Evolutionary conservation across 2,329 filamentous ascomycete genomes (phyloP), one percentile per base, ranked within the genome.

Genomic region (Ophiocordyceps camponoti-leonardi): DNA sequence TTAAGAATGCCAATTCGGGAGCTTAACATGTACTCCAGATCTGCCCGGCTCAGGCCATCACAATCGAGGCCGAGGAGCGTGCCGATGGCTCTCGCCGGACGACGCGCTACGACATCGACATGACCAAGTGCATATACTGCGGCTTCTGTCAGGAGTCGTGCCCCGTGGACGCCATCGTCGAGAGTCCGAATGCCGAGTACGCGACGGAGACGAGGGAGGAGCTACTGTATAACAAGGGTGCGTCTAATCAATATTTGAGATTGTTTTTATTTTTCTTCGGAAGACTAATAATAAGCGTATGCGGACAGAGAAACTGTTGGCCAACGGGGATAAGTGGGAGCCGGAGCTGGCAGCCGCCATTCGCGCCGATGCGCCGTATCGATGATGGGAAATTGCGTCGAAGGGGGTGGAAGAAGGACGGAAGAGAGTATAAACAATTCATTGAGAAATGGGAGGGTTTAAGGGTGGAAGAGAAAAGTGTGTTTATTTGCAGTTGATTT

Each of bases 121-220:
- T 98, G 92, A 96, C 92, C 60, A 98, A 98, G 76, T 98, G 92
- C 72, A 98, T 98, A 67, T 98, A 96, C 79, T 96, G 92, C 65
- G 92, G 92, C 44, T 93, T 94, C 71, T 96, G 92, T 77, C 90
- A 95, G 72, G 92, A 98, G 73, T 94, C 86, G 53, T 98, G 92
- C 70, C 92, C 92, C 41, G 92, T 98, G 46, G 92, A 98, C 67
- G 92, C 92, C 49, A 98, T 77, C 53, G 75, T 79, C 46, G 75
- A 78, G 64, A 74, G 69, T 43, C 75, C 75, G 53, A 78, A 78
- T 54, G 73, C 74, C 54, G 75, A 79, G 61, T 78, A 79, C 55
- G 68, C 73, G 40, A 78, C 75, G 37, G 75, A 77, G 67, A 78
- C 75, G 51, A 79, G 90, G 61, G 90, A 98, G 67, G 90, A 96